phyloP scores from a whole-genome alignment of 176 grass and related monocot species.

The Musa troglodytarum region DNA sequence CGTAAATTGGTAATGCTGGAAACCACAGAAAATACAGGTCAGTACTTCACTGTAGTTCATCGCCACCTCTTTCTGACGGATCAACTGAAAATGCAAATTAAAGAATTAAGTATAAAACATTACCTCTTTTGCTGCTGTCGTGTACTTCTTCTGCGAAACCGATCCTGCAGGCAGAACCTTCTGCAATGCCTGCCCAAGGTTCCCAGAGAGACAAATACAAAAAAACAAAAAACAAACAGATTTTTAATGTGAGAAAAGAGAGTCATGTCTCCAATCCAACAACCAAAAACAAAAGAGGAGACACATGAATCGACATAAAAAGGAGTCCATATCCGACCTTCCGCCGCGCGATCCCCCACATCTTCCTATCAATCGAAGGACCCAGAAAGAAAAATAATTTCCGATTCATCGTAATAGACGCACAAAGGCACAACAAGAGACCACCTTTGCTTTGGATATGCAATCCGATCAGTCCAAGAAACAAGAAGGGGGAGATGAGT shows the following conservation, averaged over 20 bases:
- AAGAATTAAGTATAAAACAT: neutral
- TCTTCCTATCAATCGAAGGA: neutral
- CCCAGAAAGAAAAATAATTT: neutral
- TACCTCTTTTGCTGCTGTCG: slow-evolving; percentile 14
- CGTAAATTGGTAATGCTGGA: neutral
- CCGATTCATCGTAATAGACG: neutral
- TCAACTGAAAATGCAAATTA: neutral
- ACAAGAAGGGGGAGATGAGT: neutral
- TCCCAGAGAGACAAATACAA: neutral
- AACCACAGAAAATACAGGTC: neutral
- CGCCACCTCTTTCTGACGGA: neutral
- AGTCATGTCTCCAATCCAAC: neutral
- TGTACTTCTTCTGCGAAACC: neutral
- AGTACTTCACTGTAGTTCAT: neutral
- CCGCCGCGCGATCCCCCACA: neutral
- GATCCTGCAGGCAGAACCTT: slow-evolving; percentile 1
- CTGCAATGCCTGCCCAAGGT: neutral
- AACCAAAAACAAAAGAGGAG: neutral
- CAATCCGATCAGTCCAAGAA: neutral
- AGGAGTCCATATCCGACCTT: slow-evolving; percentile 1
- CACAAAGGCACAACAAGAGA: neutral
- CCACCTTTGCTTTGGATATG: neutral
- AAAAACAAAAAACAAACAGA: neutral
- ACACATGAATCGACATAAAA: too few relatives aligned
- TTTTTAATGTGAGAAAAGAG: neutral